Conservation (phyloP, 2,329 filamentous ascomycete species). For the Canariomyces notabilis region DNA sequence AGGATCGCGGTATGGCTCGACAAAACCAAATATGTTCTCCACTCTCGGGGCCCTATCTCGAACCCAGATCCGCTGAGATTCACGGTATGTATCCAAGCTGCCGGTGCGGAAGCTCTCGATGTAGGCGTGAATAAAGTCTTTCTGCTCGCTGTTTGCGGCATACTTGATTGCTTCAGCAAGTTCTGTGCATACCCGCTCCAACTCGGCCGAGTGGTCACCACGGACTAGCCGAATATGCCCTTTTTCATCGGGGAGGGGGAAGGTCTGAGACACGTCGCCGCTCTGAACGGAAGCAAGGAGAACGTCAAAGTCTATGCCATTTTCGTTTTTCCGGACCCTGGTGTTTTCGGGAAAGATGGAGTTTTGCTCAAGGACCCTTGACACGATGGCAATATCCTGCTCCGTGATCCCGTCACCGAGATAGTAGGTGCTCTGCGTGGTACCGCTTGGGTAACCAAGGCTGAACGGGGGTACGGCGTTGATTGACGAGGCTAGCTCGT, state of each 20-base stretch:
- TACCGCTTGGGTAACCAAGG: constrained; percentile 49
- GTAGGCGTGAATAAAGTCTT: constrained; percentile 47
- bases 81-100: constrained; percentile 48
- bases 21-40: constrained; percentile 57
- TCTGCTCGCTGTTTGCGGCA: constrained; percentile 49
- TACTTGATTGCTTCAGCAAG: constrained; percentile 44
- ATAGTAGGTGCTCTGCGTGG: constrained; percentile 53
- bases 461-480: constrained; percentile 47
- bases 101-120: constrained; percentile 52
- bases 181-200: constrained; percentile 43
- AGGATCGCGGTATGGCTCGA: constrained; percentile 60
- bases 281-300: constrained; percentile 36
- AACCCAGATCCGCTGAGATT: constrained; percentile 54
- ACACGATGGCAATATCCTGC: constrained; percentile 48
- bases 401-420: constrained; percentile 47
- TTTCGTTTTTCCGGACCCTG: constrained; percentile 39
- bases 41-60: constrained; percentile 51
- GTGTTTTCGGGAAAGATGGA: constrained; percentile 54
- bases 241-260: too few relatives aligned
- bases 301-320: constrained; percentile 40
- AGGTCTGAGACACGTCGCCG: too few relatives aligned
- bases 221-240: constrained; percentile 38
- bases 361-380: constrained; percentile 45
- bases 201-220: constrained; percentile 49
- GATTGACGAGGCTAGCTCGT: constrained; percentile 41